phyloP scores from a whole-genome alignment of 176 grass and related monocot genomes.

The Aegilops umbellulata region DNA sequence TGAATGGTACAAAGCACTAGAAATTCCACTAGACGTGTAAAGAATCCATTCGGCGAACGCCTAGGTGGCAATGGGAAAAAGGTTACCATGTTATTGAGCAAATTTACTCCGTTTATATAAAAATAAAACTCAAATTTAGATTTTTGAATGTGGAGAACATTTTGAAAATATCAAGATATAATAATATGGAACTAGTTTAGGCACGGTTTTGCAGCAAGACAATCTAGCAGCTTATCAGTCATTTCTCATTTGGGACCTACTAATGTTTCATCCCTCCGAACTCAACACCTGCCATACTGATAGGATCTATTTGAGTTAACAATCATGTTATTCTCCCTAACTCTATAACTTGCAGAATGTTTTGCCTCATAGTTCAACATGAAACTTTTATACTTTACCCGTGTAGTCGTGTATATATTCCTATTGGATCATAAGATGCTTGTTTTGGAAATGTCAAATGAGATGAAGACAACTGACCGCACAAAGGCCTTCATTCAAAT shows the following conservation, averaged over 20 bases:
- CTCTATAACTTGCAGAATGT: not conserved
- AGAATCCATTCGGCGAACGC: constrained; percentile 97
- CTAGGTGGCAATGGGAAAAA: constrained; percentile 35
- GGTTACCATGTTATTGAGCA: constrained; percentile 27
- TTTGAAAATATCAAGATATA: constrained; percentile 13
- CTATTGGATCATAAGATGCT: constrained; percentile 1
- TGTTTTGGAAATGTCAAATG: not conserved
- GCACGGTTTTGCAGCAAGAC: not conserved
- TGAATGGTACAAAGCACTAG: constrained; percentile 88
- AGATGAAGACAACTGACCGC: constrained; percentile 1
- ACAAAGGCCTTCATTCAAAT: not conserved
- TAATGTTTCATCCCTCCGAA: constrained; percentile 10
- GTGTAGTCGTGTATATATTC: not conserved
- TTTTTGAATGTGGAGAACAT: constrained; percentile 9
- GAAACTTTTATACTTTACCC: not conserved
- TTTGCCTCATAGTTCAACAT: not conserved
- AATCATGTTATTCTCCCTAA: not conserved
- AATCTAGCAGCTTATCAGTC: not conserved
- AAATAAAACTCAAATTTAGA: not conserved
- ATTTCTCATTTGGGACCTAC: not conserved
- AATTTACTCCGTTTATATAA: not conserved
- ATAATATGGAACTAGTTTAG: not conserved
- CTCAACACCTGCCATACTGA: constrained; percentile 6
- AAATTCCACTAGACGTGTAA: constrained; percentile 93
- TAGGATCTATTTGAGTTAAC: not conserved